These are phyloP conservation scores for Amanita thiersii DNA, from an alignment of 768 basidiomycete species.

Conservation along the genomic window DNA sequence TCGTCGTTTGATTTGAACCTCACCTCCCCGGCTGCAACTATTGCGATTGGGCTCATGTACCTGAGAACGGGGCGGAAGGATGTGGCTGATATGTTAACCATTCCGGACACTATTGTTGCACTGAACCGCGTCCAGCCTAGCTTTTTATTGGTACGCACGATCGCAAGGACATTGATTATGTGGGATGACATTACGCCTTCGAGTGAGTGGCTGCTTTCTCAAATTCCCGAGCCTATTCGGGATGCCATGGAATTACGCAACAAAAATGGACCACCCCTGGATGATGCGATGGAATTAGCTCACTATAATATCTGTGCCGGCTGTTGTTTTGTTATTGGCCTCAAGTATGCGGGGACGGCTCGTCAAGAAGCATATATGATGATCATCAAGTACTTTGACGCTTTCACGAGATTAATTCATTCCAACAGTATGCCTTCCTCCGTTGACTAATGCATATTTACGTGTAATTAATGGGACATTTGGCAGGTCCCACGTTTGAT, in stretches of 20 bases:
- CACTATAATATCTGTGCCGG: constrained; percentile 90
- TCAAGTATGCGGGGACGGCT: constrained; percentile 94
- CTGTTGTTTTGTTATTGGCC: constrained; percentile 82
- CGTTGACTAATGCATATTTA: constrained; percentile 1
- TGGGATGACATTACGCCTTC: constrained; percentile 75
- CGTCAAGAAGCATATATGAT: constrained; percentile 81
- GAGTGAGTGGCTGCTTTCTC: constrained; percentile 60
- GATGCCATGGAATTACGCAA: constrained; percentile 48
- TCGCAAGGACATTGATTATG: constrained; percentile 74
- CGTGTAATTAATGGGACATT: background rate
- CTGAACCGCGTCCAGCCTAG: constrained; percentile 85
- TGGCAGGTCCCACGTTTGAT: constrained; percentile 69
- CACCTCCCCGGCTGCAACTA: constrained; percentile 86
- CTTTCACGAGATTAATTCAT: constrained; percentile 65
- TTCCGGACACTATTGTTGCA: constrained; percentile 74
- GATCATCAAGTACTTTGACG: constrained; percentile 75
- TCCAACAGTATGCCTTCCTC: constrained; percentile 46
- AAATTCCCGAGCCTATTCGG: constrained; percentile 63
- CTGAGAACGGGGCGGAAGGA: constrained; percentile 77
- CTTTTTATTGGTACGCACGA: constrained; percentile 74
- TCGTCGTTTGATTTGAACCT: constrained; percentile 76
- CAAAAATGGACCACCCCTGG: constrained; percentile 37
- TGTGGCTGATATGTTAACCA: constrained; percentile 75
- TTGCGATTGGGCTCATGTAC: constrained; percentile 91
- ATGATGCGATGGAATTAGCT: constrained; percentile 78